Base-by-base conservation (phyloP, 352 stramenopile genomes). In the Pseudoperonospora humuli region DNA sequence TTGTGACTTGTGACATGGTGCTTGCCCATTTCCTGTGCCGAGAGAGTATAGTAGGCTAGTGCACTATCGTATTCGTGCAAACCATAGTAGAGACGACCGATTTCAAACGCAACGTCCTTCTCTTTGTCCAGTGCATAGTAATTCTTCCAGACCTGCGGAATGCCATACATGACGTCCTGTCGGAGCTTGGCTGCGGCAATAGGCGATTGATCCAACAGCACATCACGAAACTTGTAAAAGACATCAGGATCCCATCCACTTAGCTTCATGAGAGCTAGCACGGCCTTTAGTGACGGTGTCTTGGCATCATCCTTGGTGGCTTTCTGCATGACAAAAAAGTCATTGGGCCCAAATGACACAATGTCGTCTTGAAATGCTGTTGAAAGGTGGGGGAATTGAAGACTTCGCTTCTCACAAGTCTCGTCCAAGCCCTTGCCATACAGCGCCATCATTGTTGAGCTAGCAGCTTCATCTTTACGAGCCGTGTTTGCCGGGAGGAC, bases 1-100 rank as follows among this genome's bases (percentile, higher is more conserved):
- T 98, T 98, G 66, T 97, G 92, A 54, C 79, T 96, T 23, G 92
- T 97, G 23, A 97, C 86, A 54, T 97, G 87, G 60, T 98, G 93
- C 41, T 96, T 91, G 33, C 93, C 93, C 65, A 95, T 93, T 57
- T 92, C 72, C 11, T 83, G 68, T 9, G 61, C 69, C 15, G 86
- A 97, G 8, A 86, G 54, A 19, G 70, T 72, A 61, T 97, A 98
- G 50, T 87, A 97, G 2, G 67, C 62, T 7, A 97, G 52, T 4
- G 93, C 92, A n/a, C 74, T 70, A 42, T 89, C 70, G 56, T 96
- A 97, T 32, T 97, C 79, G 37, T 94, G 67, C 17, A 98, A 75
- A 3, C 85, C 90, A 49, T 97, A 97, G 53, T 93, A 97, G 8
- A 97, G 74, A 0, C 86, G 71, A 1, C 84, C 86, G 27, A 96